Evolutionary conservation across 495 filamentous ascomycete genomes (phyloP), one percentile per base, ranked within the genome.

Genomic region (Schizothecium vesticola): DNA sequence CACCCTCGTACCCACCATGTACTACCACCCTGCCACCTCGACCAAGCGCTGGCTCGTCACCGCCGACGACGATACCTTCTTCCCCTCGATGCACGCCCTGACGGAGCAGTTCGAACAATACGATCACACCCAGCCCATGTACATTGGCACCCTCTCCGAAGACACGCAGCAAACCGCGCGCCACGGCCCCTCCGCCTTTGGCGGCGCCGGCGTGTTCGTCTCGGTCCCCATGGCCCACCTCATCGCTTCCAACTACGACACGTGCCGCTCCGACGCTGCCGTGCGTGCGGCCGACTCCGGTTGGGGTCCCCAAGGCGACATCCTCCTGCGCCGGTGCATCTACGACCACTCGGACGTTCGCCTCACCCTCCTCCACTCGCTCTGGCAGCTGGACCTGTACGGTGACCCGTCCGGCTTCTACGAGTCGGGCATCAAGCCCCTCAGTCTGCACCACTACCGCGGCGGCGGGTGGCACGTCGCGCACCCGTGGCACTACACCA

Each of bases 31-130:
- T 77, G 74, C 84, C 71, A 69, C 86, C 73, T 19, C 72, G 77
- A 68, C 84, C 80, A 85, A 79, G 70, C 85, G 87, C 70, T 92
- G 88, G 89, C 82, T 91, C 24, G 85, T 86, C 64, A 84, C 90
- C 58, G 88, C 89, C 64, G 89, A 92, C 68, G 89, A 92, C 72
- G 90, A 92, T 72, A 92, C 90, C 22, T 91, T 90, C 75, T 89
- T 91, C 77, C 84, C 88, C 10, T 90, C 88, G 43, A 81, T 91
- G 21, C 86, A 86, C 31, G 80, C 86, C 13, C 80, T 92, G 43
- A 81, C 84, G 21, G 81, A 87, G 36, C 71, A 73, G 56, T 75
- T 84, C 25, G 74, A 74, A 22, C 67, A 75, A 0, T 89, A 88
- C 67, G 86, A 91, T 70, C 75, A 84, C 58, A 77, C 69, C 43